Evolutionary conservation across 1,139 yeast species (phyloP).

Genomic region (Candida smagusa): DNA sequence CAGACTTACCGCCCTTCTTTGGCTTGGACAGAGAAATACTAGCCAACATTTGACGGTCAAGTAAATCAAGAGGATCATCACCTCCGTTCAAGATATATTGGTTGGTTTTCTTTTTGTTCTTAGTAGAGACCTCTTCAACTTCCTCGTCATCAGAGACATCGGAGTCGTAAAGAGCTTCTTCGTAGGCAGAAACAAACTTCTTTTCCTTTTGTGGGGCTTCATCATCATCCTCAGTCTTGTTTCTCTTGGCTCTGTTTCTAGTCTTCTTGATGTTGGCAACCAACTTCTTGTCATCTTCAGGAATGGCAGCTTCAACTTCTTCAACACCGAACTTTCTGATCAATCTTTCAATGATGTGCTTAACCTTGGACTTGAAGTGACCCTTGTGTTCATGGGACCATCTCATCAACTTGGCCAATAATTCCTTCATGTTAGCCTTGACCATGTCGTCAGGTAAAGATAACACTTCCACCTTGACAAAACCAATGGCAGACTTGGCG

Average conservation of each 20-base stretch:
- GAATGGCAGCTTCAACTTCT: slow-evolving; percentile 72
- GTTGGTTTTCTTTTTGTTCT: slow-evolving; percentile 42
- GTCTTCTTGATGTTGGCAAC: slow-evolving; percentile 82
- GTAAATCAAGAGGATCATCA: slow-evolving; percentile 84
- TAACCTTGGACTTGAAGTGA: slow-evolving; percentile 87
- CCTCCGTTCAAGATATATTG: slow-evolving; percentile 68
- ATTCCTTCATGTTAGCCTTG: slow-evolving; percentile 59
- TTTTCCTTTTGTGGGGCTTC: slow-evolving; percentile 26
- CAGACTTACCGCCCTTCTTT: slow-evolving; percentile 46
- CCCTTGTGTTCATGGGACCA: slow-evolving; percentile 98
- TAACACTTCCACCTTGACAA: slow-evolving; percentile 85
- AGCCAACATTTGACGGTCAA: slow-evolving; percentile 80
- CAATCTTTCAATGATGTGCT: slow-evolving; percentile 87
- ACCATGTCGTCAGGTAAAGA: slow-evolving; percentile 81
- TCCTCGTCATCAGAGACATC: slow-evolving; percentile 49
- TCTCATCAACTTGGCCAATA: slow-evolving; percentile 70
- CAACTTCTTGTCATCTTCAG: slow-evolving; percentile 81
- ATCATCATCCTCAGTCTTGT: slow-evolving; percentile 39
- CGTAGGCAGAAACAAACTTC: slow-evolving; percentile 78
- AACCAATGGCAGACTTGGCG: slow-evolving; percentile 91
- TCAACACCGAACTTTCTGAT: slow-evolving; percentile 88
- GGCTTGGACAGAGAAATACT: slow-evolving; percentile 88
- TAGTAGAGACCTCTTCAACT: slow-evolving; percentile 28
- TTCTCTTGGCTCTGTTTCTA: slow-evolving; percentile 76
- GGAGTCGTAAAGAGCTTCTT: slow-evolving; percentile 69